These are phyloP conservation scores for Tubosaeta sp. DNA, from an alignment of 768 basidiomycete species.

Conservation along the genomic window DNA sequence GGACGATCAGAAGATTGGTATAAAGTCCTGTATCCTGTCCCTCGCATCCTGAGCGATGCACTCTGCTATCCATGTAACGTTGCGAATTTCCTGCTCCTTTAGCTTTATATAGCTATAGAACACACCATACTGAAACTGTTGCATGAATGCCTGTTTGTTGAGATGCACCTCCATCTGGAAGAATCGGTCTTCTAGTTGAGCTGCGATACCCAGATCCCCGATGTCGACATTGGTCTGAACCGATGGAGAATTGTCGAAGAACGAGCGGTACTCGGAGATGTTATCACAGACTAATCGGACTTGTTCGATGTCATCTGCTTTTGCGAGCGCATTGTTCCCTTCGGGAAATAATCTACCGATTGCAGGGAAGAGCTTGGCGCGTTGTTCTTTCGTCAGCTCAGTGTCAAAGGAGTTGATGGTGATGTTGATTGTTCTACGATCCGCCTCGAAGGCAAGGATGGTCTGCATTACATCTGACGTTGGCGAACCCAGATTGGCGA, in stretches of 20 bases:
- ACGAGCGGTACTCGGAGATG: constrained; percentile 83
- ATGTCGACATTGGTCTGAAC: constrained; percentile 33
- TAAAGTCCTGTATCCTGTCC: constrained; percentile 93
- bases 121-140: constrained; percentile 93
- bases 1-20: constrained; percentile 71
- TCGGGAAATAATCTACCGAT: constrained; percentile 93
- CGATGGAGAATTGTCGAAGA: constrained; percentile 64
- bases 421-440: constrained; percentile 95
- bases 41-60: constrained; percentile 97
- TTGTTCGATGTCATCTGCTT: constrained; percentile 93
- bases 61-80: constrained; percentile 92
- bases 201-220: constrained; percentile 47
- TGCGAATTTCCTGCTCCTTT: constrained; percentile 88
- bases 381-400: constrained; percentile 90
- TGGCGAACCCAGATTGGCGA: constrained; percentile 71
- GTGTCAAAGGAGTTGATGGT: constrained; percentile 99
- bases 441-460: constrained; percentile 94
- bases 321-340: constrained; percentile 90
- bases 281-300: constrained; percentile 84
- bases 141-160: constrained; percentile 93
- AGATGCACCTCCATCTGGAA: constrained; percentile 90
- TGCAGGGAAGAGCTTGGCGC: constrained; percentile 89
- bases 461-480: constrained; percentile 90
- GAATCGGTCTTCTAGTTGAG: constrained; percentile 88
- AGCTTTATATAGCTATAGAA: constrained; percentile 91